Base-by-base conservation (phyloP, 129 eudicot species). In the Helianthus annuus region DNA sequence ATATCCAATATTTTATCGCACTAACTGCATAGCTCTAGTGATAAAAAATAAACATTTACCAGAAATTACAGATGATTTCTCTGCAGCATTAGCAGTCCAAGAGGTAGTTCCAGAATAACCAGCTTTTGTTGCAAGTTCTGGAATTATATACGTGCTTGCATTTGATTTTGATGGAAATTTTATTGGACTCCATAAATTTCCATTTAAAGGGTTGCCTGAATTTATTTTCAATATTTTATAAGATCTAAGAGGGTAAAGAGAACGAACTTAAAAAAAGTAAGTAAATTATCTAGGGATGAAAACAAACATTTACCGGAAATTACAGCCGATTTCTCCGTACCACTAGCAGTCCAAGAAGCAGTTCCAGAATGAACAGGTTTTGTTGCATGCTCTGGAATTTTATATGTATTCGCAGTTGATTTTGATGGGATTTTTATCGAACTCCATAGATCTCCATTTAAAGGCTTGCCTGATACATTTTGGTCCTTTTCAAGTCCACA, bases 271-370 rank as follows among this genome's bases (percentile, higher is more conserved):
- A 42, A 42, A 42, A 42, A 6, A 2, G 1, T 9, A 42, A 42
- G 36, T 42, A 42, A 42, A 42, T 42, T 42, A 7, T 9, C 22
- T 70, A 46, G 70, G 42, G 72, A 62, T 70, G 29, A 16, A 78
- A 48, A 76, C 13, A 68, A 73, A 42, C 63, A 76, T 46, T 48
- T 75, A 83, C 90, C 85, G 48, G 83, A 74, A 29, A 71, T 46
- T 14, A 59, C 51, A 68, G 82, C 66, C 48, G 69, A 59, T 19
- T 73, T 75, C n/a, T 59, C 81, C 60, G 22, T 48, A 45, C 56
- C 57, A 48, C 52, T 59, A 53, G 55, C 76, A 62, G 68, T 74
- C 70, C 71, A 74, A 63, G 40, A 13, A 57, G 72, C 53, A 76
- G 58, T 40, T 12, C 65, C 71, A 68, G 83, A 73, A 27, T 63